Evolutionary conservation across 108 stramenopile genomes (phyloP).

Genomic region (Conticribra guillardii): DNA sequence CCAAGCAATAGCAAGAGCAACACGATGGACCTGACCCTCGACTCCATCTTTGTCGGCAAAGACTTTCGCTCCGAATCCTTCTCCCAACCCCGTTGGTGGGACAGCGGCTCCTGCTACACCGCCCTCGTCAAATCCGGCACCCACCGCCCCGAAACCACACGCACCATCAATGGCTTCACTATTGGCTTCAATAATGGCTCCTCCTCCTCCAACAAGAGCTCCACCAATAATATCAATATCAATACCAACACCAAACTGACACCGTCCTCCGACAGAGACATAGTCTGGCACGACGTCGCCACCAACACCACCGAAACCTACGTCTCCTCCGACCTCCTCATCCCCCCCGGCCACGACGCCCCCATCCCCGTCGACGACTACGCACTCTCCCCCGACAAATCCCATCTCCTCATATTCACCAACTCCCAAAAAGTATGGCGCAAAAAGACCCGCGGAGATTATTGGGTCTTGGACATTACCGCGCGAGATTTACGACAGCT

Average conservation of each 20-base stretch:
- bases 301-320: constrained; percentile 42
- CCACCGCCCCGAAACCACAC: neutral
- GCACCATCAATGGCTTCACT: too few species aligned
- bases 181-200: neutral
- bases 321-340: constrained; percentile 37
- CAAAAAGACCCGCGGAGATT: constrained; percentile 47
- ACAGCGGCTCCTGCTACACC: constrained; percentile 46
- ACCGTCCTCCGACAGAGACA: constrained; percentile 24
- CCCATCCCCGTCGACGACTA: constrained; percentile 44
- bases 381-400: constrained; percentile 37
- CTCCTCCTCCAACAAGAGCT: neutral
- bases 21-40: constrained; percentile 17
- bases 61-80: constrained; percentile 43
- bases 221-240: neutral
- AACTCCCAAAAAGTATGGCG: constrained; percentile 48
- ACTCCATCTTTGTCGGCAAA: constrained; percentile 52
- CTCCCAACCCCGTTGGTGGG: constrained; percentile 51
- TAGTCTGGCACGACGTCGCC: constrained; percentile 48
- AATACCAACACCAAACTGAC: neutral
- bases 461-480: constrained; percentile 51
- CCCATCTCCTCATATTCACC: constrained; percentile 35
- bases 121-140: constrained; percentile 32
- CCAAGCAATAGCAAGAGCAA: neutral
- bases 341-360: constrained; percentile 39
- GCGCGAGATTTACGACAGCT: constrained; percentile 42